These are phyloP conservation scores for Smittium culicis DNA, from an alignment of 371 early-diverging fungal genomes.

Conservation along the genomic window DNA sequence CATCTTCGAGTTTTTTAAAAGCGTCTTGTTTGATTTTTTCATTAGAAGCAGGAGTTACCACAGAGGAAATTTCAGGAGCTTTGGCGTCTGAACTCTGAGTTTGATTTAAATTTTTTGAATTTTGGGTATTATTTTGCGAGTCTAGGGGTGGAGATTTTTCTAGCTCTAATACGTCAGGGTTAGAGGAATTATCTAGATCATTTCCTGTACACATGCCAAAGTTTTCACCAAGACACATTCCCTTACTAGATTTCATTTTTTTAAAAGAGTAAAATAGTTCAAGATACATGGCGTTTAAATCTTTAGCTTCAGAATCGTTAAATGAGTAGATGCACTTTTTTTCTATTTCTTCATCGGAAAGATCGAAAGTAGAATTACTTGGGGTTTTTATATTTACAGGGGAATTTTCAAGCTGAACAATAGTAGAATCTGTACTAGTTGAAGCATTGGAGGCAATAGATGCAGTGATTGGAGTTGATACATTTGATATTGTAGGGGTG, in stretches of 20 bases:
- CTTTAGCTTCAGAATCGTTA: neutral
- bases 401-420: neutral
- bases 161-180: neutral
- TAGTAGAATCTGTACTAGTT: neutral
- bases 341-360: neutral
- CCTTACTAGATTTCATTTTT: conserved; percentile 5
- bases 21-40: neutral
- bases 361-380: neutral
- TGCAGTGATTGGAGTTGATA: too few relatives aligned
- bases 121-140: neutral
- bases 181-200: neutral
- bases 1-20: neutral
- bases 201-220: conserved; percentile 11
- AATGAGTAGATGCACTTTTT: neutral
- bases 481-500: too few relatives aligned
- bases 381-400: neutral
- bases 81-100: neutral
- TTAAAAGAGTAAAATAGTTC: conserved; percentile 9
- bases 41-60: neutral
- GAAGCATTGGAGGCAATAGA: neutral
- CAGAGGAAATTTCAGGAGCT: neutral
- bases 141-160: neutral
- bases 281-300: neutral
- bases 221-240: conserved; percentile 6
- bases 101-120: neutral